Evolutionary conservation across 2,329 filamentous ascomycete genomes (phyloP).

Genomic region (Metarhizium album): DNA sequence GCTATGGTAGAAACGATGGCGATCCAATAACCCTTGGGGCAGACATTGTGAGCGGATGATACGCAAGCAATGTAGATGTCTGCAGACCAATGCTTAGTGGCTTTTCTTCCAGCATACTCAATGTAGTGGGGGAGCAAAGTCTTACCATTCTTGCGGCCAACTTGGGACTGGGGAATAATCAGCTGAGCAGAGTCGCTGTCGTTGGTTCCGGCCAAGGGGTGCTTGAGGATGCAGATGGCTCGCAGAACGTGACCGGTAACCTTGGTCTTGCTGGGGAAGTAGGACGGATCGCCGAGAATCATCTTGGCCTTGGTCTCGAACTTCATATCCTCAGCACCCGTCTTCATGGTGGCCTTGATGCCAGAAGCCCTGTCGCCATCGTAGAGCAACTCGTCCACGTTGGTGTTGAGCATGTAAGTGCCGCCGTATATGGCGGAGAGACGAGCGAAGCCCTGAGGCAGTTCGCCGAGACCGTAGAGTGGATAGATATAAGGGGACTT

Average conservation of each 20-base stretch:
- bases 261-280: constrained; percentile 85
- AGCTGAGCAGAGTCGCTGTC: constrained; percentile 85
- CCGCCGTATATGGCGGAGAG: constrained; percentile 97
- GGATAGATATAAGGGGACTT: constrained; percentile 99
- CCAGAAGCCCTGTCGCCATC: constrained; percentile 78
- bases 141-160: constrained; percentile 89
- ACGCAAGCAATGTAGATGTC: constrained; percentile 97
- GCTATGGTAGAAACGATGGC: constrained; percentile 97
- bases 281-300: constrained; percentile 91
- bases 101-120: background rate
- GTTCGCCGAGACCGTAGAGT: constrained; percentile 90
- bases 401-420: constrained; percentile 98
- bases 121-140: background rate
- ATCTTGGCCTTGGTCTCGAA: constrained; percentile 95
- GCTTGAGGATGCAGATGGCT: constrained; percentile 94
- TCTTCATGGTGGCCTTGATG: constrained; percentile 93
- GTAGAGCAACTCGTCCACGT: constrained; percentile 80
- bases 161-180: constrained; percentile 96
- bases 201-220: constrained; percentile 82
- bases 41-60: constrained; percentile 93
- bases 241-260: constrained; percentile 85
- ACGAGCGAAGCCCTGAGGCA: constrained; percentile 94
- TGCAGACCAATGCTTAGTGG: constrained; percentile 20
- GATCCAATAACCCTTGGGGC: constrained; percentile 97
- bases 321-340: constrained; percentile 76